Evolutionary conservation across 805 yeast genomes (phyloP), one percentile per base, ranked within the genome.

Genomic region (Torulaspora indica): DNA sequence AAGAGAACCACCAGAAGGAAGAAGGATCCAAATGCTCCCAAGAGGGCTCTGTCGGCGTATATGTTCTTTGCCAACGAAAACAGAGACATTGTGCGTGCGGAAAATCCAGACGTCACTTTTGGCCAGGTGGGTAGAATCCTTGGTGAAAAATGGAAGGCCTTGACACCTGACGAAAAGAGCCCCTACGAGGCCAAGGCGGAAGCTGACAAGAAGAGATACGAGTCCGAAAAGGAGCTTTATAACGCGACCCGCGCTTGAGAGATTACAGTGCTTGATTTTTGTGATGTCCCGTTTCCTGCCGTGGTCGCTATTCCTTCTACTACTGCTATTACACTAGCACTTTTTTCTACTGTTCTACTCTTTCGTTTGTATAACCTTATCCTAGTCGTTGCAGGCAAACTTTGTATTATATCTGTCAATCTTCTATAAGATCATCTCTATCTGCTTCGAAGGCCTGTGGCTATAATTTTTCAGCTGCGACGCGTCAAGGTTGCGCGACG

Each of bases 1-100:
- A 60, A 61, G 60, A 60, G 60, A 64, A 53, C 68, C 49, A 54
- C 68, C 49, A 71, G 74, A 67, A 72, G 70, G 69, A 72, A 72
- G 72, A 72, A 72, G 69, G 95, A 87, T 70, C 96, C 98, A 75
- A 90, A 91, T 71, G 98, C 98, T 55, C 98, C 98, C 70, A 93
- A 93, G 87, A 87, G 98, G 73, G 88, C 97, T 20, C 75, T 93
- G 67, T 88, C 97, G 49, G 96, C 98, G 39, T 93, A 91, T 82
- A 90, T 93, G 98, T 91, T 87, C 80, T 93, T 90, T 66, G 98
- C 98, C 60, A 89, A 88, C 68, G 97, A 89, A 65, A 85, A 86
- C 78, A 90, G 98, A 77, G 97, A 91, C 71, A 79, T 81, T 53
- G 96, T 93, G 57, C 82, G 95, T 69, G 82, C 91, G 51, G 98